These are phyloP conservation scores for Penicillium sp. DNA, from an alignment of 2,329 filamentous ascomycete genomes.

Conservation along the genomic window DNA sequence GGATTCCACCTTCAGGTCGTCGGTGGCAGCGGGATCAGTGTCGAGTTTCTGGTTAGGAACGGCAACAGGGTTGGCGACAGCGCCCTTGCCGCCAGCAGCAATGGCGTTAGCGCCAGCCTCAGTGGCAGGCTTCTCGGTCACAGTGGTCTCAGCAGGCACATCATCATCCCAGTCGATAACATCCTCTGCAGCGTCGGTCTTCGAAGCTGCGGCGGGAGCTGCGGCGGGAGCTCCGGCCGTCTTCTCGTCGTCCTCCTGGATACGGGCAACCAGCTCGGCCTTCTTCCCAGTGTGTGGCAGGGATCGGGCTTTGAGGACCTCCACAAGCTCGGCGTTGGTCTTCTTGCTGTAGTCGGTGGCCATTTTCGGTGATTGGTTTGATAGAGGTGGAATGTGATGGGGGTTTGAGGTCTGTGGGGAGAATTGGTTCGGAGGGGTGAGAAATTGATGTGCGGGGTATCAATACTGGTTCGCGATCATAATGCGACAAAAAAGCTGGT, in stretches of 20 bases:
- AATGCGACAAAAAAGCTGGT: slow-evolving; percentile 3
- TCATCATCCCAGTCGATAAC: slow-evolving; percentile 49
- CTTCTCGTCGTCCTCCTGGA: slow-evolving; percentile 45
- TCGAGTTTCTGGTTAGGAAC: slow-evolving; percentile 43
- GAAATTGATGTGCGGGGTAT: not conserved
- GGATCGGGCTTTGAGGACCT: slow-evolving; percentile 51
- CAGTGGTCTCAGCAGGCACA: slow-evolving; percentile 26
- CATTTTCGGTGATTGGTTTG: slow-evolving; percentile 26
- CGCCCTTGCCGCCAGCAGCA: slow-evolving; percentile 39
- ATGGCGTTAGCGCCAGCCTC: slow-evolving; percentile 34
- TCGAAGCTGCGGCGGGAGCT: slow-evolving; percentile 23
- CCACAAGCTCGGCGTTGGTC: slow-evolving; percentile 50
- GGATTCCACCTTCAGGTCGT: slow-evolving; percentile 39
- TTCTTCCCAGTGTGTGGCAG: slow-evolving; percentile 52
- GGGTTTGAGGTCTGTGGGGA: not conserved
- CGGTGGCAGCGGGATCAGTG: slow-evolving; percentile 38
- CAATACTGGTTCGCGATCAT: slow-evolving; percentile 2
- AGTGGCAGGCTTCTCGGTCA: slow-evolving; percentile 28
- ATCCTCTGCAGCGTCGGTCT: slow-evolving; percentile 38
- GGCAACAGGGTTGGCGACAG: slow-evolving; percentile 38
- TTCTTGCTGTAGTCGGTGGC: slow-evolving; percentile 50
- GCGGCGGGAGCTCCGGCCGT: slow-evolving; percentile 15
- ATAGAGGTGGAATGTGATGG: not conserved
- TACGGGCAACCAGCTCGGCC: slow-evolving; percentile 49
- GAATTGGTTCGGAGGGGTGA: not conserved